These are phyloP conservation scores for Fusarium sp. DNA, from an alignment of 2,329 filamentous ascomycete genomes.

Conservation along the genomic window DNA sequence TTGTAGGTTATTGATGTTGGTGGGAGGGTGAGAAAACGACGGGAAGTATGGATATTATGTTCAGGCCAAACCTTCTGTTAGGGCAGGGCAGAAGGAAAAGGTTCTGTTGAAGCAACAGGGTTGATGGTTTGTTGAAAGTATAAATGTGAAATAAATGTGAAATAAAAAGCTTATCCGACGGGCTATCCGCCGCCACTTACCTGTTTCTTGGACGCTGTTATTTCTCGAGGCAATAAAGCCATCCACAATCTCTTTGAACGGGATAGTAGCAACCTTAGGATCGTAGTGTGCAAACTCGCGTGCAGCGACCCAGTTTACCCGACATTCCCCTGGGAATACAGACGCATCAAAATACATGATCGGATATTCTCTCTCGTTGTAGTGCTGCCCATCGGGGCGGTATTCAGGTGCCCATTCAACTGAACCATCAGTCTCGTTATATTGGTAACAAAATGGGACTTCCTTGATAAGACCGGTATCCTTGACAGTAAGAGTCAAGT, in stretches of 20 bases:
- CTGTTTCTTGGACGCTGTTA: not conserved
- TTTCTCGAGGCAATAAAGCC: not conserved
- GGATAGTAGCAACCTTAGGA: not conserved
- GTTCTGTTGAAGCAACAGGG: not conserved
- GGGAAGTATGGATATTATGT: not conserved
- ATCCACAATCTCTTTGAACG: not conserved
- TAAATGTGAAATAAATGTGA: not conserved
- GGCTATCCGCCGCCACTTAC: not conserved
- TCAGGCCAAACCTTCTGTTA: not conserved
- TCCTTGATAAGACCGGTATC: no score
- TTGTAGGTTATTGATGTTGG: no score
- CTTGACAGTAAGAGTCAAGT: no score
- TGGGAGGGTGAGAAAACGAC: not conserved
- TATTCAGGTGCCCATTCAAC: no score
- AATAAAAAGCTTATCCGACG: not conserved
- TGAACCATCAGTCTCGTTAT: no score
- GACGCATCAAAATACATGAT: no score
- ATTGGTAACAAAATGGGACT: no score
- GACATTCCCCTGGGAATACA: no score
- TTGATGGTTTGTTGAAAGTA: not conserved
- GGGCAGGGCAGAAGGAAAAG: rapidly evolving
- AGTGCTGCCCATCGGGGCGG: no score
- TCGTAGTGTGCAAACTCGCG: no score
- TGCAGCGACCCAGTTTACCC: no score
- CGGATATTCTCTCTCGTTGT: no score